phyloP scores from a whole-genome alignment of 441 rosid genomes.

The Erodium chrysanthum region DNA sequence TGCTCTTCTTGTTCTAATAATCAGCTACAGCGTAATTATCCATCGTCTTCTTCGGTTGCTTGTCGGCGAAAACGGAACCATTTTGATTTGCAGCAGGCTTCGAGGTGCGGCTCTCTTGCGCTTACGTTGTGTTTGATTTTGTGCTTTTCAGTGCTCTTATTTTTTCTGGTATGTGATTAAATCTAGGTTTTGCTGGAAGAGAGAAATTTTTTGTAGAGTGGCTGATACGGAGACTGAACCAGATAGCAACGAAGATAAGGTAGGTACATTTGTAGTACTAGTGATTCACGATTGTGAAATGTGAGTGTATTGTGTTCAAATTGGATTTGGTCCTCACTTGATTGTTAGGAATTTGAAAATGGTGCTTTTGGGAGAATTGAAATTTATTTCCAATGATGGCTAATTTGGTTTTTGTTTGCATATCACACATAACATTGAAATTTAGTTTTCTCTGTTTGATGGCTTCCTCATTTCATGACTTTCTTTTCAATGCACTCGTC shows the following conservation, averaged over 20 bases:
- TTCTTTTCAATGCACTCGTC: not conserved
- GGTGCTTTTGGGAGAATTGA: not conserved
- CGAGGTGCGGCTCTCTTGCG: constrained; percentile 30
- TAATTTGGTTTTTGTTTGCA: not conserved
- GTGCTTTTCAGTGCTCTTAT: not conserved
- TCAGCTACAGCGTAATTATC: constrained; percentile 30
- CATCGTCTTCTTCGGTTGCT: constrained; percentile 33
- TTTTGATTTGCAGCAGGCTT: constrained; percentile 22
- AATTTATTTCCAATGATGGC: not conserved
- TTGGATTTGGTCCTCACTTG: not conserved
- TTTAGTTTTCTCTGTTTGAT: not conserved
- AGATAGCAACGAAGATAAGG: constrained; percentile 67
- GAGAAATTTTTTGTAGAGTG: constrained; percentile 43
- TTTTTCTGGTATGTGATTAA: not conserved
- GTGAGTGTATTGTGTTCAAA: not conserved
- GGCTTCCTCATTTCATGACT: not conserved
- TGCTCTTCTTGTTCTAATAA: constrained; percentile 42
- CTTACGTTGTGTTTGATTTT: not conserved
- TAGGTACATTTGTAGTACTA: constrained; percentile 11
- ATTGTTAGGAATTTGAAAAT: not conserved
- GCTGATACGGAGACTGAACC: constrained; percentile 60
- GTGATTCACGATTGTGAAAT: not conserved
- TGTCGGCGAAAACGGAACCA: constrained; percentile 20
- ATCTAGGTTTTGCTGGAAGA: constrained; percentile 35
- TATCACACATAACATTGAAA: not conserved